Evolutionary conservation across 2,329 filamentous ascomycete genomes (phyloP), one percentile per base, ranked within the genome.

Genomic region (Cadophora malorum): DNA sequence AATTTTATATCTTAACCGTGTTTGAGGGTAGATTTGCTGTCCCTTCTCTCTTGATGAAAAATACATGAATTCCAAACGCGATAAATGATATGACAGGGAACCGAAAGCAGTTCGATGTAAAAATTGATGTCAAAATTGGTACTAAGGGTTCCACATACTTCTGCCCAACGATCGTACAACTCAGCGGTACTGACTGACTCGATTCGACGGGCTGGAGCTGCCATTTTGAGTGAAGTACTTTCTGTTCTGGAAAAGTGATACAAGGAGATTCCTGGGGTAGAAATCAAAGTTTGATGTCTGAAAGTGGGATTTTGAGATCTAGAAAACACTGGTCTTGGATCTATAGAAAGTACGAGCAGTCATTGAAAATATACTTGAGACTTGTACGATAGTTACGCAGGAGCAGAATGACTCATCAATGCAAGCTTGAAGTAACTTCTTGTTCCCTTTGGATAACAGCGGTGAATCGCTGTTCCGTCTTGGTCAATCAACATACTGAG

Each of bases 161-260:
- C 70, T 33, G 83, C 80, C 84, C 83, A 86, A 65, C 80, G 79
- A 62, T 83, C 75, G 72, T 86, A 86, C 14, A 84, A 80, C n/a
- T 80, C 76, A 41, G 77, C 75, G 0, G 80, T 85, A n/a, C 78
- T 70, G 3, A 79, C 71, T 10, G 78, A 79, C 35, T 75, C 68
- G 63, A 78, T 67, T 41, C 61, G 65, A 31, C 66, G 68, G 9
- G 71, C 47, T 49, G 67, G 28, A 16, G 65, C 58, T 64, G 63
- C 52, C 69, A 70, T 71, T 47, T 19, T 69, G 56, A 53, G 3
- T 14, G 6, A 35, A 19, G 5, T 49, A 5, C 12, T 31, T 12
- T 1, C 25, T 3, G 41, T 62, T 8, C 16, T 21, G 19, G 45
- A 49, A 8, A 16, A 49, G 6, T 49, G 45, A 21, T 21, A 45